phyloP scores from a whole-genome alignment of 495 filamentous ascomycete genomes.

The Penicillium canariense region DNA sequence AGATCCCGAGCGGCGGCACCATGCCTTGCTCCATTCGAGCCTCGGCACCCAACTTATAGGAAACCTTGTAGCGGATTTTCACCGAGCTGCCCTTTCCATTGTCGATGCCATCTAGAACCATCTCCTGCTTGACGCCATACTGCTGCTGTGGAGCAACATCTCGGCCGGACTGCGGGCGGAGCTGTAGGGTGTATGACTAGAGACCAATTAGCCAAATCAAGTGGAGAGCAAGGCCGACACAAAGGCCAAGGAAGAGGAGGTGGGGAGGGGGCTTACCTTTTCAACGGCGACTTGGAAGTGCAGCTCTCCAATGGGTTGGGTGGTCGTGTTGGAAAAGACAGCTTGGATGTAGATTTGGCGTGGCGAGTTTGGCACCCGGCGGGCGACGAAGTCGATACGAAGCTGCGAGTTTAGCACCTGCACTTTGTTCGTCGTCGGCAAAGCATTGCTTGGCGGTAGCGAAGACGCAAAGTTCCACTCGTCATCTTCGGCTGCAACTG shows the following conservation, averaged over 20 bases:
- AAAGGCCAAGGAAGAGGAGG: not conserved
- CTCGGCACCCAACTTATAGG: slow-evolving; percentile 68
- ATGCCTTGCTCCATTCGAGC: slow-evolving; percentile 81
- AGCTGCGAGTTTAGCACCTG: slow-evolving; percentile 57
- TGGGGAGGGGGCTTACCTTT: slow-evolving; percentile 59
- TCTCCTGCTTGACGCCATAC: slow-evolving; percentile 78
- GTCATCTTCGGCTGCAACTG: slow-evolving; percentile 52
- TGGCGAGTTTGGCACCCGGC: slow-evolving; percentile 37
- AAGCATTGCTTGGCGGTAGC: slow-evolving; percentile 58
- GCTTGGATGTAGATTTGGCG: slow-evolving; percentile 57
- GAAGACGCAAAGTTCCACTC: slow-evolving; percentile 95
- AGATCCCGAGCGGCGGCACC: slow-evolving; percentile 78
- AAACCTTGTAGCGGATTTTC: slow-evolving; percentile 84
- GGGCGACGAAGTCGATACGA: slow-evolving; percentile 50
- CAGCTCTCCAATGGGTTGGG: slow-evolving; percentile 68
- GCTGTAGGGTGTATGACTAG: slow-evolving; percentile 70
- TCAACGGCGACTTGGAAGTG: slow-evolving; percentile 92
- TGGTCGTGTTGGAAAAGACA: slow-evolving; percentile 74
- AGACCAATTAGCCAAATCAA: not conserved
- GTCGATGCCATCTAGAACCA: slow-evolving; percentile 71
- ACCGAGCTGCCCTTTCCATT: slow-evolving; percentile 68
- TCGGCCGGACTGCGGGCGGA: slow-evolving; percentile 80
- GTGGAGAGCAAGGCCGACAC: not conserved
- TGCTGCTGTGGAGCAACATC: slow-evolving; percentile 69
- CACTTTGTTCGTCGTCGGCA: slow-evolving; percentile 58